Base-by-base conservation (phyloP, 441 rosid genomes). In the Brassica balearica region DNA sequence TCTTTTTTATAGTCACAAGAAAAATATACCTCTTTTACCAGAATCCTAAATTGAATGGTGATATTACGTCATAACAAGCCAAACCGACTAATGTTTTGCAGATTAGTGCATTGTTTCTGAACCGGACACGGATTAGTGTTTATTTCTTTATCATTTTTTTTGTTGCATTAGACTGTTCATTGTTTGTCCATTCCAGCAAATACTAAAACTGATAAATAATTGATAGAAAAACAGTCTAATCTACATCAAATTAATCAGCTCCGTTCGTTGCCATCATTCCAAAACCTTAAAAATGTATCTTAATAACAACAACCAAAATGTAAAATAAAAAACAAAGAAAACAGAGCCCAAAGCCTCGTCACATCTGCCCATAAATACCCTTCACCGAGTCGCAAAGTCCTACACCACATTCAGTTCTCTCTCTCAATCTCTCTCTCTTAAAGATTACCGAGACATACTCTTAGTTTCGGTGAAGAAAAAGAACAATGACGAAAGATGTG, bases 401-500 rank as follows among this genome's bases (percentile, higher is more conserved):
- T 55, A 55, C 3, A 74, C 75, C 68, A 69, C 76, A 74, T 69
- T 19, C 56, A 80, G 62, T 1, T 29, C 71, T 25, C 61, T 53
- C 34, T 2, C 5, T 71, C 56, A 43, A 43, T 48, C 29, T 27
- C 69, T 23, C 59, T 48, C 29, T 76, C 67, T 71, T 22, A 56
- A 0, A 55, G 23, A 55, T 55, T n/a, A 70, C 34, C 7, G 12
- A 64, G 23, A 66, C 43, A 60, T 1, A 3, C 64, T 55, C 61
- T 27, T 8, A 25, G 65, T 43, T 56, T 65, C 58, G 43, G 67
- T 27, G 19, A 74, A 27, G 63, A 10, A 19, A 12, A 51, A 29
- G 12, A 25, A 51, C 62, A 29, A 88, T 88, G 92, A 80, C 85
- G 6, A 91, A 87, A 62, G 90, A 86, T 12, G 77, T 77, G 34